phyloP scores from a whole-genome alignment of 495 filamentous ascomycete species.

The Rostrohypoxylon terebratum region DNA sequence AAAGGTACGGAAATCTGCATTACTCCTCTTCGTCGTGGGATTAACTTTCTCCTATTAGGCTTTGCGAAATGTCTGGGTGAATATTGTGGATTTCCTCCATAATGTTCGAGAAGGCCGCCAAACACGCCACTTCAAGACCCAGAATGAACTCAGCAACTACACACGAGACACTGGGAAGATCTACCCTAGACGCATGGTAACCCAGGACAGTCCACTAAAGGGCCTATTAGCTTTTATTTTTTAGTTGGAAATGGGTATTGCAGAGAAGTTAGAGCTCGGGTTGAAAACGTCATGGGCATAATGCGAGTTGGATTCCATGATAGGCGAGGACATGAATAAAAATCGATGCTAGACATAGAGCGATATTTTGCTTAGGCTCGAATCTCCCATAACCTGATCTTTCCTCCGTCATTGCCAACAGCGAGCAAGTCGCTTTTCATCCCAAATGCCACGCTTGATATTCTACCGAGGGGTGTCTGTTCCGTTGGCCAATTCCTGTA shows the following conservation, averaged over 20 bases:
- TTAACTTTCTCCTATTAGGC: slow-evolving; percentile 43
- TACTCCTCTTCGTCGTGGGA: background rate
- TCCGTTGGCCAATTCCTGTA: slow-evolving; percentile 97
- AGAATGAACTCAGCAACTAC: slow-evolving; percentile 40
- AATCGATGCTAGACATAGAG: slow-evolving; percentile 13
- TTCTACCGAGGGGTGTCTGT: slow-evolving; percentile 86
- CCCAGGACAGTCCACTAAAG: slow-evolving; percentile 49
- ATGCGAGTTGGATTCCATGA: background rate
- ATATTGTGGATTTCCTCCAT: slow-evolving; percentile 55
- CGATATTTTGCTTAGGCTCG: slow-evolving; percentile 52
- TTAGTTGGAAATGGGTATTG: background rate
- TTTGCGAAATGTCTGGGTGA: slow-evolving; percentile 49
- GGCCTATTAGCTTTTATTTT: slow-evolving; percentile 28
- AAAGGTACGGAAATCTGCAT: slow-evolving; percentile 39
- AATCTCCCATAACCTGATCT: slow-evolving; percentile 90
- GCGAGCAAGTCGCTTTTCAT: slow-evolving; percentile 76
- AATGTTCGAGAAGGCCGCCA: slow-evolving; percentile 28
- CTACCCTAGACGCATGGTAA: slow-evolving; percentile 39
- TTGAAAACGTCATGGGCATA: background rate
- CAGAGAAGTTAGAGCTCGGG: background rate
- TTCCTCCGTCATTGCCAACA: slow-evolving; percentile 87
- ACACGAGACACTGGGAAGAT: slow-evolving; percentile 31
- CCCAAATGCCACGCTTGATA: slow-evolving; percentile 83
- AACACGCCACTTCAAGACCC: slow-evolving; percentile 41
- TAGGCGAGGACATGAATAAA: background rate